Evolutionary conservation across 176 grass and related monocot genomes (phyloP).

Genomic region (Musa troglodytarum): DNA sequence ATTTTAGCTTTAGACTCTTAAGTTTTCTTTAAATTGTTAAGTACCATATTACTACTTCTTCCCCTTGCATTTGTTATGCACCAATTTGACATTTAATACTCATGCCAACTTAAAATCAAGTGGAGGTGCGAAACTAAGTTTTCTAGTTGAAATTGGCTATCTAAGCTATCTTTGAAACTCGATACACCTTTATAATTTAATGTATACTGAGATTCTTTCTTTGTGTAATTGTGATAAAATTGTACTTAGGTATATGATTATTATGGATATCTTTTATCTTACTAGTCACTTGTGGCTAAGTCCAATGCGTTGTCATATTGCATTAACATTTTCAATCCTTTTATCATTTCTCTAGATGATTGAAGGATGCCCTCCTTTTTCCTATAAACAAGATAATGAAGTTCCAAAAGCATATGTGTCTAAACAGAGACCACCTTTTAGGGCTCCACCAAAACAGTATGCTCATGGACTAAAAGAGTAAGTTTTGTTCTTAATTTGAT

Average conservation of each 20-base stretch:
- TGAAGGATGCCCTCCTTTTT: slow-evolving; percentile 85
- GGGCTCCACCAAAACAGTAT: slow-evolving; percentile 53
- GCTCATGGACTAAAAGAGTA: slow-evolving; percentile 55
- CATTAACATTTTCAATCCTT: not conserved
- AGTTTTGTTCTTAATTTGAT: not conserved
- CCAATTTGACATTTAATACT: no score
- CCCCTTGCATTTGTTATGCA: no score
- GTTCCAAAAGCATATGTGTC: slow-evolving; percentile 52
- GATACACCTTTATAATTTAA: not conserved
- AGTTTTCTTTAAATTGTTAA: no score
- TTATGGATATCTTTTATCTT: not conserved
- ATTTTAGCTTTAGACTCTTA: no score
- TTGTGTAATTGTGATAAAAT: not conserved
- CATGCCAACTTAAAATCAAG: no score
- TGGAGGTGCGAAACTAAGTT: no score
- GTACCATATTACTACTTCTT: no score
- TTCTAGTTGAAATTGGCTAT: not conserved
- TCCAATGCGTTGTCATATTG: not conserved
- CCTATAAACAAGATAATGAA: slow-evolving; percentile 56
- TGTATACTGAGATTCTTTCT: not conserved
- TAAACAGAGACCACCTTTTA: slow-evolving; percentile 87
- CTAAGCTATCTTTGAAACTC: not conserved
- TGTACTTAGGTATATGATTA: not conserved
- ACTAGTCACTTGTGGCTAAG: not conserved
- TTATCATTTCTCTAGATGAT: slow-evolving; percentile 62